Percentiles rank a stretch among this genome's conserved stretches.
Conservation (phyloP, 192 early-diverging fungal species). For the Phlyctochytrium planicorne region DNA sequence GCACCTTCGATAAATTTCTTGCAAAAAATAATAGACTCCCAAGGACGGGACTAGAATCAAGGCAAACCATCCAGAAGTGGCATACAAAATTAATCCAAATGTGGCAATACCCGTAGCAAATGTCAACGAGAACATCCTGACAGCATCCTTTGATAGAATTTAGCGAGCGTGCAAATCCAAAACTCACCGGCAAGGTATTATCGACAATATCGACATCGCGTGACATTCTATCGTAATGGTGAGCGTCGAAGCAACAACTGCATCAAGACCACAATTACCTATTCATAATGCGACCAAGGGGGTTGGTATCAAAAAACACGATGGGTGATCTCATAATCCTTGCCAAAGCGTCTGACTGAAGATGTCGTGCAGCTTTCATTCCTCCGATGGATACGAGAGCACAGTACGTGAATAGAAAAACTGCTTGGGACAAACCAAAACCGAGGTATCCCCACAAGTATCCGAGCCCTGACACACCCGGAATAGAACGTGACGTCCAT, state of each 20-base stretch:
- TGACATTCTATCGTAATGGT: no score
- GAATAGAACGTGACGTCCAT: slow-evolving; percentile 31
- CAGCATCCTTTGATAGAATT: no score
- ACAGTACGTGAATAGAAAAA: slow-evolving; percentile 28
- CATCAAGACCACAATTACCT: slow-evolving; percentile 67
- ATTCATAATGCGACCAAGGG: slow-evolving; percentile 71
- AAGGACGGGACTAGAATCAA: slow-evolving; percentile 21
- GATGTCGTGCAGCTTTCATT: slow-evolving; percentile 48
- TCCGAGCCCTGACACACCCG: slow-evolving; percentile 28
- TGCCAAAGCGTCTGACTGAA: slow-evolving; percentile 68
- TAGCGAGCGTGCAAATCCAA: no score
- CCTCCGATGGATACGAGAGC: slow-evolving; percentile 52
- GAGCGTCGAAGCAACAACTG: slow-evolving; percentile 62
- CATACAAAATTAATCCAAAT: slow-evolving; percentile 30
- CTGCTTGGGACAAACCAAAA: slow-evolving; percentile 24
- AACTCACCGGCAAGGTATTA: slow-evolving; percentile 28
- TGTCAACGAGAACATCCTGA: slow-evolving; percentile 46
- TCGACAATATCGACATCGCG: slow-evolving; percentile 17
- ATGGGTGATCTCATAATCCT: slow-evolving; percentile 71
- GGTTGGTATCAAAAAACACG: slow-evolving; percentile 77
- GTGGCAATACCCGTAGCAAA: slow-evolving; percentile 23
- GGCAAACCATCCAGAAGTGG: slow-evolving; percentile 27
- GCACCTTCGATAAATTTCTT: slow-evolving; percentile 30
- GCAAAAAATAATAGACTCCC: slow-evolving; percentile 34
- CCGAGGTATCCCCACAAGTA: slow-evolving; percentile 36